A percentile compares a stretch with the other conserved stretches of the same genome.
Conservation (phyloP, 805 yeast species). For the Cyberlindnera maclurae region DNA sequence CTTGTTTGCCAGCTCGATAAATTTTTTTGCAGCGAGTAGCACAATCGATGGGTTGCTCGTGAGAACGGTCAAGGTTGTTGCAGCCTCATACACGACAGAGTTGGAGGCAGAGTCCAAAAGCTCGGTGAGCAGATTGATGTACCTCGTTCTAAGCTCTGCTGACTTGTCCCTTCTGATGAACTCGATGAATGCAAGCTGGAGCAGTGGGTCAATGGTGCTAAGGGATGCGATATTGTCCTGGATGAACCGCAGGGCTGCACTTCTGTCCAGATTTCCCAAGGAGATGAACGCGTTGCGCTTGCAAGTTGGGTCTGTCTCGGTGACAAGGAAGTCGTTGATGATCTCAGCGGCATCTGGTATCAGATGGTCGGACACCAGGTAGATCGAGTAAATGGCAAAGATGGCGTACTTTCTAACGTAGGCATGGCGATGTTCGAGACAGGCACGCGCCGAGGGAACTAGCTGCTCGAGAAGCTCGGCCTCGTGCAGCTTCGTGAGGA, state of each 20-base stretch:
- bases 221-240: slow-evolving; percentile 60
- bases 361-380: slow-evolving; percentile 74
- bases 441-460: slow-evolving; percentile 85
- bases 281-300: slow-evolving; percentile 93
- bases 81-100: slow-evolving; percentile 86
- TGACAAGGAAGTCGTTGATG: slow-evolving; percentile 60
- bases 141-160: slow-evolving; percentile 61
- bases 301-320: slow-evolving; percentile 90
- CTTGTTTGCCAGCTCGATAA: slow-evolving; percentile 80
- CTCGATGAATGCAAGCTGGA: slow-evolving; percentile 87
- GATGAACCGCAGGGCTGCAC: slow-evolving; percentile 73
- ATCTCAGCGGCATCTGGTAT: slow-evolving; percentile 95
- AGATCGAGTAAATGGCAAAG: slow-evolving; percentile 80
- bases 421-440: slow-evolving; percentile 94
- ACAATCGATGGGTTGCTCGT: slow-evolving; percentile 60
- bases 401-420: slow-evolving; percentile 97
- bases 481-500: slow-evolving; percentile 83
- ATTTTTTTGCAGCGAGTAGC: slow-evolving; percentile 74
- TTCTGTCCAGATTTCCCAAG: slow-evolving; percentile 74
- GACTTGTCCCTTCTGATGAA: slow-evolving; percentile 77
- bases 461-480: slow-evolving; percentile 92
- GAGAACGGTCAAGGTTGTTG: slow-evolving; percentile 63
- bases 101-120: slow-evolving; percentile 60
- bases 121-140: slow-evolving; percentile 64
- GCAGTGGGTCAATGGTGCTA: slow-evolving; percentile 65